Percentiles rank a stretch among this genome's conserved stretches.
phyloP scores from a whole-genome alignment of 2,329 filamentous ascomycete species.

The Clarireedia monteithiana region DNA sequence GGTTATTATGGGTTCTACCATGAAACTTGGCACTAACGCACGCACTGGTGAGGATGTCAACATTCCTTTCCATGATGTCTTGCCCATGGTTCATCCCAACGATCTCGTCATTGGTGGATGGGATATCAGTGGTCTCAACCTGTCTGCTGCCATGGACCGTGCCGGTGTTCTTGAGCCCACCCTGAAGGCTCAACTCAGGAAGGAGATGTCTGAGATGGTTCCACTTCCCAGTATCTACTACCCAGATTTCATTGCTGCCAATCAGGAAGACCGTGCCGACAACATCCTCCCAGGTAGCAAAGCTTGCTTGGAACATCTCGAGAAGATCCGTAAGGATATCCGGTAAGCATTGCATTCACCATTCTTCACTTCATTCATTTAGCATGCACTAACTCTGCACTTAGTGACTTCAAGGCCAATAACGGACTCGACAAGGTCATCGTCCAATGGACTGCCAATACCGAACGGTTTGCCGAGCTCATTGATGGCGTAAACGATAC shows the following conservation, averaged over 20 bases:
- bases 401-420: slow-evolving; percentile 76
- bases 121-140: slow-evolving; percentile 90
- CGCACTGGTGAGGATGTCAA: slow-evolving; percentile 85
- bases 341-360: slow-evolving; percentile 42
- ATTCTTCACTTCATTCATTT: neutral
- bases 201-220: slow-evolving; percentile 85
- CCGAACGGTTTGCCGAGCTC: slow-evolving; percentile 89
- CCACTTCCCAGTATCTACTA: slow-evolving; percentile 96
- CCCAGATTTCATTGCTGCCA: slow-evolving; percentile 97
- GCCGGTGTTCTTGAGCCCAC: slow-evolving; percentile 93
- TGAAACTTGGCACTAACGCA: slow-evolving; percentile 88
- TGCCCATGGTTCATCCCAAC: slow-evolving; percentile 96
- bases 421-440: slow-evolving; percentile 91
- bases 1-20: slow-evolving; percentile 91
- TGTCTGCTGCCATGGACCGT: slow-evolving; percentile 90
- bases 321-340: slow-evolving; percentile 89
- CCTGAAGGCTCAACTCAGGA: slow-evolving; percentile 79
- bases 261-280: slow-evolving; percentile 94
- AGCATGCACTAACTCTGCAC: neutral
- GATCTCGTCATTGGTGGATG: slow-evolving; percentile 92
- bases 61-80: slow-evolving; percentile 86
- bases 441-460: slow-evolving; percentile 98
- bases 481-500: slow-evolving; percentile 90
- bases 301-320: slow-evolving; percentile 80
- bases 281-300: slow-evolving; percentile 79